Conservation (phyloP, 2,329 filamentous ascomycete genomes). For the Atkinsonella hypoxylon region DNA sequence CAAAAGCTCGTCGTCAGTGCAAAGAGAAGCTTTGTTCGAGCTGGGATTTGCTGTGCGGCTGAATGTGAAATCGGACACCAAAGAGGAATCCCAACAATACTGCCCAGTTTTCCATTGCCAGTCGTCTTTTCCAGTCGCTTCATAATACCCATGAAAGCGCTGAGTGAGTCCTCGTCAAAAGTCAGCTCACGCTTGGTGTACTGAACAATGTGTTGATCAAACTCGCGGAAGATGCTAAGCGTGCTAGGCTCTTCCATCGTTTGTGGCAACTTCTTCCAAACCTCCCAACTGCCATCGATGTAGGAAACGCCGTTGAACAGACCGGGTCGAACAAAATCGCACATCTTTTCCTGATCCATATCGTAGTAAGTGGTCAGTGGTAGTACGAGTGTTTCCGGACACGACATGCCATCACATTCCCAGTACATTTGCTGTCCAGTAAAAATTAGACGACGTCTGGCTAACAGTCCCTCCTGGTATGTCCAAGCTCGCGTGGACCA, state of each 20-base stretch:
- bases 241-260: conserved; percentile 20
- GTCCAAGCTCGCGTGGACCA: conserved; percentile 28
- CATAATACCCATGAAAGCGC: conserved; percentile 20
- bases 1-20: conserved; percentile 24
- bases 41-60: conserved; percentile 10
- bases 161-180: conserved; percentile 21
- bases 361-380: conserved; percentile 22
- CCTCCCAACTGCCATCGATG: conserved; percentile 23
- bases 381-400: conserved; percentile 21
- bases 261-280: conserved; percentile 20
- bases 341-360: conserved; percentile 21
- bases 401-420: conserved; percentile 27
- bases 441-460: conserved; percentile 25
- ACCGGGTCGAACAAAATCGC: conserved; percentile 23
- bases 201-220: conserved; percentile 20
- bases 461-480: conserved; percentile 26
- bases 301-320: conserved; percentile 23
- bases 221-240: conserved; percentile 23
- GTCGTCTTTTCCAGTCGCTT: conserved; percentile 19
- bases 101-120: conserved; percentile 18
- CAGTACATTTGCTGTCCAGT: conserved; percentile 28
- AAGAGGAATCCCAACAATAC: conserved; percentile 21
- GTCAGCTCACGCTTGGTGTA: conserved; percentile 19
- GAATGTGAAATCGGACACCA: conserved; percentile 14
- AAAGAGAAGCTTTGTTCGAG: conserved; percentile 21